phyloP scores from a whole-genome alignment of 768 basidiomycete genomes.

The Suillus lakei region DNA sequence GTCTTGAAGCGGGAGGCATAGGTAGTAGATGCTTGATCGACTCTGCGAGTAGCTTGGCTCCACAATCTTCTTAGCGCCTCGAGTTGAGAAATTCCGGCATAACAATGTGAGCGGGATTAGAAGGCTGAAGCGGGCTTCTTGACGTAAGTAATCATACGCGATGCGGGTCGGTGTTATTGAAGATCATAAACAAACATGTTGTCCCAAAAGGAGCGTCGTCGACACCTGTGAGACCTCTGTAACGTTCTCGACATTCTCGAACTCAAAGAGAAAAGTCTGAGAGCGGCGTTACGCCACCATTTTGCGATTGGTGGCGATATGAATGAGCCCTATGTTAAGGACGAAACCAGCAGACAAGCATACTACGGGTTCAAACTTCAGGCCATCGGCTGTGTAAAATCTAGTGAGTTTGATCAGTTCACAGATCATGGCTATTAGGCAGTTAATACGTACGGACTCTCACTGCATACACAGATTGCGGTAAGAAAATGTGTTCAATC shows the following conservation, averaged over 20 bases:
- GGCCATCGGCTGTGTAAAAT: not conserved
- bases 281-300: not conserved
- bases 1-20: not conserved
- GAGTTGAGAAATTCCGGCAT: not conserved
- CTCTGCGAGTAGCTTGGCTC: not conserved
- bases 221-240: not conserved
- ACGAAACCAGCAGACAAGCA: not conserved
- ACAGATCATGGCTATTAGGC: not conserved
- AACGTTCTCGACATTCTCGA: not conserved
- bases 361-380: not conserved
- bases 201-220: not conserved
- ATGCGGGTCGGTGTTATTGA: too few species aligned
- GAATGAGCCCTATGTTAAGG: not conserved
- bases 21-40: not conserved
- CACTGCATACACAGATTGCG: not conserved
- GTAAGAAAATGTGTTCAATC: not conserved
- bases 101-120: not conserved
- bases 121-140: not conserved
- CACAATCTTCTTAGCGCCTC: not conserved
- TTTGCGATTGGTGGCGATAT: not conserved
- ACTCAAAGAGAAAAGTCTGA: not conserved
- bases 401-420: not conserved
- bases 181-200: not conserved
- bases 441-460: not conserved
- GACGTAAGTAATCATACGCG: not conserved